Percentiles rank a stretch among this genome's conserved stretches.
phyloP scores from a whole-genome alignment of 176 grass and related monocot genomes.

The Lolium multiflorum region DNA sequence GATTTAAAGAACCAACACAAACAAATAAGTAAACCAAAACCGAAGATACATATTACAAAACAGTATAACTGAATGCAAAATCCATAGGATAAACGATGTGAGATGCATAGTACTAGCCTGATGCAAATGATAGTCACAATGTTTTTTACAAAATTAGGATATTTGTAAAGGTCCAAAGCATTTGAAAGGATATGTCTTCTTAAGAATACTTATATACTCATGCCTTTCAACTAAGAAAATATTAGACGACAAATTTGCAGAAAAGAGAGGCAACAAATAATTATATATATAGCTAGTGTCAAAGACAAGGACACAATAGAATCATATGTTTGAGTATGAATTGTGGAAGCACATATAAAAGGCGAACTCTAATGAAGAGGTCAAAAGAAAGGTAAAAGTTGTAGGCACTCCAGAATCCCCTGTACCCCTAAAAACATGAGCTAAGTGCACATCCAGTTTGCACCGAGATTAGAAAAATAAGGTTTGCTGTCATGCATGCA shows the following conservation, averaged over 20 bases:
- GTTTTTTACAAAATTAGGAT: too few species aligned
- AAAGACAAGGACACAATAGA: neutral
- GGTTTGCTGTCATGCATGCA: neutral
- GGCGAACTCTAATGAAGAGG: neutral
- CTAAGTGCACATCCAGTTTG: neutral
- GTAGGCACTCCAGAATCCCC: neutral
- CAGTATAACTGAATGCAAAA: too few species aligned
- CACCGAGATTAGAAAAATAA: neutral
- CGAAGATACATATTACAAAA: too few species aligned
- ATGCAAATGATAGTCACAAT: too few species aligned
- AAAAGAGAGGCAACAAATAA: neutral
- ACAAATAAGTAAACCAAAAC: neutral
- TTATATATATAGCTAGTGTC: neutral
- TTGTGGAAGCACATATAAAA: neutral
- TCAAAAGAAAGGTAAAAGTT: neutral
- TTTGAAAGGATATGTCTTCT: neutral
- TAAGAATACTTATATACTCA: neutral
- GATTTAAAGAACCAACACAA: neutral
- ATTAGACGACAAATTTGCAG: neutral
- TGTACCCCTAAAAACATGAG: too few species aligned
- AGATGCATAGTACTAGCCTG: too few species aligned
- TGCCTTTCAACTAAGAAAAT: neutral
- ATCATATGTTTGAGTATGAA: neutral
- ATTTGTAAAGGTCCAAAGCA: too few species aligned
- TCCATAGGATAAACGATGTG: too few species aligned